phyloP scores from a whole-genome alignment of 257 asterid species.

The Capsicum rhomboideum region DNA sequence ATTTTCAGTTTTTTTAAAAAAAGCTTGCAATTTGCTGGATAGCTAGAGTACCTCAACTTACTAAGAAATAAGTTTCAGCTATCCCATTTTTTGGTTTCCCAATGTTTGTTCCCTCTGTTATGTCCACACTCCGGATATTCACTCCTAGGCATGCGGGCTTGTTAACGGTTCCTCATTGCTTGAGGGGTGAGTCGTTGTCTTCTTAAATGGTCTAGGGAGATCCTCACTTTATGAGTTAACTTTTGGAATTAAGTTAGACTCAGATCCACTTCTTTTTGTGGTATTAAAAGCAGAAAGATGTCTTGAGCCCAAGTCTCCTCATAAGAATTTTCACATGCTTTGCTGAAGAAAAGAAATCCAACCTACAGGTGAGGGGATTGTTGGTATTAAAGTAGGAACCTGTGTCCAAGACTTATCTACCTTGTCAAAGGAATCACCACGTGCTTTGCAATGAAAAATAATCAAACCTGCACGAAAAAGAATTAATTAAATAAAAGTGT shows the following conservation, averaged over 20 bases:
- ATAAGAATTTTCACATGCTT: background rate
- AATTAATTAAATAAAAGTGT: background rate
- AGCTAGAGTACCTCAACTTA: background rate
- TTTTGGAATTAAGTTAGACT: background rate
- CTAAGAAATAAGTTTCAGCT: background rate
- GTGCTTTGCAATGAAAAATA: background rate
- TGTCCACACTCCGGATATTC: background rate
- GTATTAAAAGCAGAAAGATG: background rate
- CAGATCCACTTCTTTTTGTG: background rate
- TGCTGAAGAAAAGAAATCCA: background rate
- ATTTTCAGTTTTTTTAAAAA: background rate
- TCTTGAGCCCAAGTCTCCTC: background rate
- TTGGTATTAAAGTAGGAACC: background rate
- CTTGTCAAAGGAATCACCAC: background rate
- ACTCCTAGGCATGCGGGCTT: background rate
- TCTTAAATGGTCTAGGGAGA: background rate
- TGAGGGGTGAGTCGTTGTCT: background rate
- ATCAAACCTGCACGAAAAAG: background rate
- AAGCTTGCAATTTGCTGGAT: background rate
- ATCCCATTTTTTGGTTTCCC: background rate
- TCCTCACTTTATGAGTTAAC: background rate
- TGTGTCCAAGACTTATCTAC: background rate
- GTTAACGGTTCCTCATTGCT: background rate
- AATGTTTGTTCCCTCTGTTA: background rate
- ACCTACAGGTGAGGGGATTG: background rate